phyloP scores from a whole-genome alignment of 1,139 yeast species.

The Saccharomyces hybrid region DNA sequence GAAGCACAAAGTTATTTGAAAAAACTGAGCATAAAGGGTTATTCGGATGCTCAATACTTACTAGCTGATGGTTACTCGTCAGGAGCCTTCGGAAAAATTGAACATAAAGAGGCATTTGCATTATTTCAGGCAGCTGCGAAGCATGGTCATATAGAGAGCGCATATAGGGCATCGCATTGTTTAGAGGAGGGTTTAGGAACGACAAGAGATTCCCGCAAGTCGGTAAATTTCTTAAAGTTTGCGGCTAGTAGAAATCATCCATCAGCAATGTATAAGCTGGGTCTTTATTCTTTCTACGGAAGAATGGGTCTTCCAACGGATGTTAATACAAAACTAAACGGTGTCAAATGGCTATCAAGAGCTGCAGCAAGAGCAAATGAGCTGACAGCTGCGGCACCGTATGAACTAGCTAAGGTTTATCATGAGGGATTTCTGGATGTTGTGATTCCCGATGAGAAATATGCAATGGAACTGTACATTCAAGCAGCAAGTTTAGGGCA shows the following conservation, averaged over 20 bases:
- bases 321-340: slow-evolving; percentile 67
- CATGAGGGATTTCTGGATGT: slow-evolving; percentile 81
- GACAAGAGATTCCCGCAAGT: slow-evolving; percentile 79
- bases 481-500: slow-evolving; percentile 89
- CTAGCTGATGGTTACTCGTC: slow-evolving; percentile 83
- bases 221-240: slow-evolving; percentile 72
- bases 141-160: slow-evolving; percentile 85
- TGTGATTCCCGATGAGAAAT: slow-evolving; percentile 72
- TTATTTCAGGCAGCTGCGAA: slow-evolving; percentile 87
- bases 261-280: slow-evolving; percentile 90
- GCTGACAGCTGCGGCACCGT: slow-evolving; percentile 85
- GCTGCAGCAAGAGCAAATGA: slow-evolving; percentile 82
- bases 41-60: slow-evolving; percentile 83
- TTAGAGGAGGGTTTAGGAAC: slow-evolving; percentile 93
- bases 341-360: slow-evolving; percentile 87
- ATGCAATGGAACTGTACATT: slow-evolving; percentile 79
- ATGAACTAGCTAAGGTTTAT: slow-evolving; percentile 79
- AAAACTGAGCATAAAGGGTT: slow-evolving; percentile 72
- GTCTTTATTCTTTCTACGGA: slow-evolving; percentile 75
- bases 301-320: slow-evolving; percentile 74
- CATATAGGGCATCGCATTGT: slow-evolving; percentile 85
- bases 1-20: slow-evolving; percentile 71
- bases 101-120: slow-evolving; percentile 64
- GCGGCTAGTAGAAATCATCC: slow-evolving; percentile 92
- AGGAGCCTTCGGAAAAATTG: slow-evolving; percentile 81